Evolutionary conservation across 371 early-diverging fungal genomes (phyloP).

Genomic region (Polyrhizophydium stewartii): DNA sequence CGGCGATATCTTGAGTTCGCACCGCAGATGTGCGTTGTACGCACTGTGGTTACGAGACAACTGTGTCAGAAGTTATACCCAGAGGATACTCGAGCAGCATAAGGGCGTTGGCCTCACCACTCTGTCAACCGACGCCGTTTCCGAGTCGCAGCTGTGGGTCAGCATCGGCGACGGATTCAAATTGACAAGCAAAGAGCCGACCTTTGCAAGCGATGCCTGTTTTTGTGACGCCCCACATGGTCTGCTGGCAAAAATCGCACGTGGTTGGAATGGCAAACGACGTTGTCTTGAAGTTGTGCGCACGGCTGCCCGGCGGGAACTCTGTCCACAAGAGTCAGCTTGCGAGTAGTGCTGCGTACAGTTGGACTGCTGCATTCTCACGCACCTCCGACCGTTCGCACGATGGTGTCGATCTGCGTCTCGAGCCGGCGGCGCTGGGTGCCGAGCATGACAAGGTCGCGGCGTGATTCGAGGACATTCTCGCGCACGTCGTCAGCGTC

Average conservation of each 20-base stretch:
- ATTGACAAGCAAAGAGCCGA: background rate
- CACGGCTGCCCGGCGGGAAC: constrained; percentile 6
- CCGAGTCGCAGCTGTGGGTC: too few species aligned
- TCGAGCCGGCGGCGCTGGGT: constrained; percentile 25
- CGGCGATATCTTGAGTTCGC: constrained; percentile 37
- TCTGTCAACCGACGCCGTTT: too few species aligned
- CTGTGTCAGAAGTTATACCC: too few species aligned
- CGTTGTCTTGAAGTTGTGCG: constrained; percentile 26
- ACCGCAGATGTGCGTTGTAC: constrained; percentile 32
- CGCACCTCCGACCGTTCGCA: constrained; percentile 20
- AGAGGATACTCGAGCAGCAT: too few species aligned
- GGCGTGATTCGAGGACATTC: constrained; percentile 27
- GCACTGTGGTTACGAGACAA: constrained; percentile 10
- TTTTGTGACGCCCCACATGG: constrained; percentile 40
- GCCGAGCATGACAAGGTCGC: constrained; percentile 33
- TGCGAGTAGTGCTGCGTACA: too few species aligned
- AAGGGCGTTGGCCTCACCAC: too few species aligned
- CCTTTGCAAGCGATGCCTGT: constrained; percentile 29
- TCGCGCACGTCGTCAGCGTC: constrained; percentile 30
- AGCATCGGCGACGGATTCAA: too few species aligned
- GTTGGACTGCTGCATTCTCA: too few species aligned
- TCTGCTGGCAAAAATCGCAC: constrained; percentile 34
- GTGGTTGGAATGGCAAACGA: constrained; percentile 33
- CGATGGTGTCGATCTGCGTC: constrained; percentile 33
- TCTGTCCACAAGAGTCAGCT: background rate